Base-by-base conservation (phyloP, 2,329 filamentous ascomycete species). In the Neofusicoccum ribis region DNA sequence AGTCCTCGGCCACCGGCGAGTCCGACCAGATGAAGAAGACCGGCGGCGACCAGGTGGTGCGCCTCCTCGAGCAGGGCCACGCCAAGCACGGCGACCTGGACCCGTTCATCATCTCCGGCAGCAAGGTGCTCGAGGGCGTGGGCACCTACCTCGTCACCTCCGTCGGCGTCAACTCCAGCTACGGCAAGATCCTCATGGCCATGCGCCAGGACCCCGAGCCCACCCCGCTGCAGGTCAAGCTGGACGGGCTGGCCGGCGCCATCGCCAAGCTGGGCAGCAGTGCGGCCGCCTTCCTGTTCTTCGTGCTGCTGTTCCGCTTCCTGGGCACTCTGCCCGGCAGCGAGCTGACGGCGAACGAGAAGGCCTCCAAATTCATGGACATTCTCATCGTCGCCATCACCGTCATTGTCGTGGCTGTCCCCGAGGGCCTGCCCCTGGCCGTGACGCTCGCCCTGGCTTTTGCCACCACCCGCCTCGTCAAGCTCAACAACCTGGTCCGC, bases 1-100 rank as follows among this genome's bases (percentile, higher is more conserved):
- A 92, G 72, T 91, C 88, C 2, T 90, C 89, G 11, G 88, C 88
- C 1, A 91, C 89, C 12, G 89, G 89, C 69, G 89, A 92, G 76
- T 91, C 89, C 0, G 89, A 92, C 70, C 83, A 88, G 59, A 84
- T 91, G 74, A 88, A 87, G 76, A 92, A 92, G 78, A 86, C 83
- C 0, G 56, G 27, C 27, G 56, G 56, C 15, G 56, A 47, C 7
- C 56, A 60, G 31, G 56, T 60, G 8, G 37, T 47, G 12, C 56
- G 56, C 11, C 74, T 80, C 5, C 88, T 84, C 12, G 81, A 86
- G 17, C 80, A 82, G 8, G 82, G 85, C 5, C 70, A 73, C 15
- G 81, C 78, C 1, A 72, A 72, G 12, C 82, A 81, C 20, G 79
- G 80, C 4, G 84, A 82, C 66, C 31, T 60, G 43, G 84, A 87